Base-by-base conservation (phyloP, 2,329 filamentous ascomycete genomes). In the Ilyonectria robusta region DNA sequence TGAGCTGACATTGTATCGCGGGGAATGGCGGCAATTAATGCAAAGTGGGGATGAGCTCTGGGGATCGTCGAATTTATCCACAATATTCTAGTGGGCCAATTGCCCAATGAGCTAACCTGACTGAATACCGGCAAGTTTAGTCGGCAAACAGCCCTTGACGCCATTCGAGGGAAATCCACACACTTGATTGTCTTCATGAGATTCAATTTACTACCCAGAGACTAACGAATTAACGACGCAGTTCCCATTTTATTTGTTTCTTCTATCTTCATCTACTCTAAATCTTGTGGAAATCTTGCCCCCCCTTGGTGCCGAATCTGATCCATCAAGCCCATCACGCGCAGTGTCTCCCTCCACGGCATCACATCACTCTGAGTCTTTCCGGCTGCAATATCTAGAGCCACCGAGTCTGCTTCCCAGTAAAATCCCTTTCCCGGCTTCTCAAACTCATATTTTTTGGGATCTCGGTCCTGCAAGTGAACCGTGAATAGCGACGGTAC, bases 271-370 rank as follows among this genome's bases (percentile, higher is more conserved):
- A 8, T 47, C 23, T 59, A 59, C 17, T 44, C 21, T 21, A 9
- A 4, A 10, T 62, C 60, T 40, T 57, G 60, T 33, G 46, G 53
- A 9, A 62, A 62, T 44, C 29, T 57, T 1, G 60, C 51, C 3
- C 60, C 60, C 7, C 60, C 53, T 7, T 62, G 53, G 0, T 44
- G 58, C 31, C 51, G 51, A 19, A 56, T 37, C 51, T 84, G 81
- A 65, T 87, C 85, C 80, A 87, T 78, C 19, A 86, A 78, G 61
- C 81, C 80, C 78, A 87, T 77, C 0, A 86, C 78, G 0, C 81
- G 77, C 11, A 86, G 61, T 0, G 84, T 86, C 74, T 86, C 84
- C 0, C 77, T 72, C 81, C 81, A 84, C 0, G 84, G 83, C 80
- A 86, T 83, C 3, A 81, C 75, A 0, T 72, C 72, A 59, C 79